Evolutionary conservation across 2,329 filamentous ascomycete genomes (phyloP).

Genomic region (Clonostachys solani): DNA sequence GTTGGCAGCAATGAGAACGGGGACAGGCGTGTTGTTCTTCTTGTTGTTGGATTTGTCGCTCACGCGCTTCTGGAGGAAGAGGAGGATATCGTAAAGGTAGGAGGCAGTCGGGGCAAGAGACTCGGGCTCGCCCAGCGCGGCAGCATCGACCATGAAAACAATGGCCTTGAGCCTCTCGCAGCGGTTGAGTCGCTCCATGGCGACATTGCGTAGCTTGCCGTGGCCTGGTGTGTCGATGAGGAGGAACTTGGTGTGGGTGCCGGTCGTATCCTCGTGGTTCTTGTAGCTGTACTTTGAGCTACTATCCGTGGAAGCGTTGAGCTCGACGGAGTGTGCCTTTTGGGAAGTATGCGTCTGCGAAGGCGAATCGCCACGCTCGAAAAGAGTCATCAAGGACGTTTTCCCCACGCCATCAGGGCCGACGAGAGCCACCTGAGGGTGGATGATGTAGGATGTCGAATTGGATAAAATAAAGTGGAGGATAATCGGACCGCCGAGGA

Average conservation of each 20-base stretch:
- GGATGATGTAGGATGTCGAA: slow-evolving; percentile 56
- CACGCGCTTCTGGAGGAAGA: slow-evolving; percentile 72
- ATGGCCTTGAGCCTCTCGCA: slow-evolving; percentile 61
- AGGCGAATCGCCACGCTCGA: slow-evolving; percentile 48
- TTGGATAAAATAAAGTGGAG: slow-evolving; percentile 74
- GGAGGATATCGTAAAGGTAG: slow-evolving; percentile 87
- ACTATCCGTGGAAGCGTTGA: slow-evolving; percentile 45
- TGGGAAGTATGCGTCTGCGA: slow-evolving; percentile 54
- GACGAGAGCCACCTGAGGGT: slow-evolving; percentile 75
- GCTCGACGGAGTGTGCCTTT: slow-evolving; percentile 43
- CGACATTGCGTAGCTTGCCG: slow-evolving; percentile 79
- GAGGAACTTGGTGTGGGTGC: slow-evolving; percentile 64
- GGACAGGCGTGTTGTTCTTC: slow-evolving; percentile 40
- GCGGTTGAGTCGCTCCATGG: slow-evolving; percentile 45
- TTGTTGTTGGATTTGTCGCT: slow-evolving; percentile 16
- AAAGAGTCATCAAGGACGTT: slow-evolving; percentile 78
- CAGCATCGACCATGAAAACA: slow-evolving; percentile 86
- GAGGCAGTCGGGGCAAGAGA: slow-evolving; percentile 68
- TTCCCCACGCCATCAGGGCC: slow-evolving; percentile 84
- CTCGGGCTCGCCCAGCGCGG: slow-evolving; percentile 55
- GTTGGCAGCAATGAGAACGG: slow-evolving; percentile 84
- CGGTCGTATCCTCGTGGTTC: slow-evolving; percentile 50
- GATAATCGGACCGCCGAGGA: slow-evolving; percentile 69
- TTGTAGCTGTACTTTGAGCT: slow-evolving; percentile 38
- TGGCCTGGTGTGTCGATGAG: slow-evolving; percentile 91